Percentiles rank a stretch among this genome's conserved stretches.
Evolutionary conservation across 140 eudicot genomes (phyloP).

Genomic region (Cichorium intybus): DNA sequence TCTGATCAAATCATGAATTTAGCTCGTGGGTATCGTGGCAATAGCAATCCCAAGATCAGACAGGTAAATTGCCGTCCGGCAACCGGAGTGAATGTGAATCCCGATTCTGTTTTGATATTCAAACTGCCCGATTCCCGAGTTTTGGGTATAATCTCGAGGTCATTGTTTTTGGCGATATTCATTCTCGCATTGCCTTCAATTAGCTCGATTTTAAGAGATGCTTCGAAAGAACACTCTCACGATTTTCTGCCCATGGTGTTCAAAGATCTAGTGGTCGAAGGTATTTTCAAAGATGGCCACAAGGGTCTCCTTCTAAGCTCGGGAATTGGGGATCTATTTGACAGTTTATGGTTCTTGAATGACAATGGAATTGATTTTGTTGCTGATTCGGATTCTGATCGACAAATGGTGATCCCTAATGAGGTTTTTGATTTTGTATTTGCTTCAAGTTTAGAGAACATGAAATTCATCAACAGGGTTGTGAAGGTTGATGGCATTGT

Average conservation of each 20-base stretch:
- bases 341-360: constrained; percentile 34
- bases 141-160: constrained; percentile 49
- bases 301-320: constrained; percentile 51
- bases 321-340: constrained; percentile 13
- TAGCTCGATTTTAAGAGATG: constrained; percentile 26
- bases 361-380: constrained; percentile 39
- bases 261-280: constrained; percentile 53
- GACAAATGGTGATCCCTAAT: constrained; percentile 22
- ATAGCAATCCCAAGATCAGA: constrained; percentile 21
- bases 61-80: neutral
- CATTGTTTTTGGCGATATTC: constrained; percentile 48
- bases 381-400: constrained; percentile 25
- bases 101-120: constrained; percentile 40
- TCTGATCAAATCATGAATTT: constrained; percentile 22
- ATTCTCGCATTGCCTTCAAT: constrained; percentile 57
- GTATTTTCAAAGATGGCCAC: constrained; percentile 44
- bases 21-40: constrained; percentile 32
- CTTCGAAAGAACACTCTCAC: constrained; percentile 13
- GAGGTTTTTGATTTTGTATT: constrained; percentile 56
- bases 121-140: constrained; percentile 45
- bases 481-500: constrained; percentile 53
- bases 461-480: constrained; percentile 30
- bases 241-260: constrained; percentile 35
- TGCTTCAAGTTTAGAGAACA: constrained; percentile 20
- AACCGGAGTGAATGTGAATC: constrained; percentile 19